Conservation (phyloP, 2,329 filamentous ascomycete species). For the Amauroascus niger region DNA sequence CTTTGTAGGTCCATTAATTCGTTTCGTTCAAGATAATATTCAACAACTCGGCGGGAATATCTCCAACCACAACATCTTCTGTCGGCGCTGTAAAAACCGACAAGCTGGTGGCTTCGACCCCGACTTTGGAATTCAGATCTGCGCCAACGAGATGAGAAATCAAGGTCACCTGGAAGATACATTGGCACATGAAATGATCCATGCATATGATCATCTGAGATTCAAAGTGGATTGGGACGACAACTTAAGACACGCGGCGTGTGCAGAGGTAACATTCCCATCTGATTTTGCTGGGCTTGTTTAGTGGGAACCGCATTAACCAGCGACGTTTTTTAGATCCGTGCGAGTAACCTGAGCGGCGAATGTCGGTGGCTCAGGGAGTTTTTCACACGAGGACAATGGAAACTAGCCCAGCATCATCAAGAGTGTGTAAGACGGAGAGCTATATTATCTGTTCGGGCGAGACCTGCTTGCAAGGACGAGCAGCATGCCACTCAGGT, state of each 20-base stretch:
- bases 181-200: conserved; percentile 93
- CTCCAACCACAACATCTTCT: conserved; percentile 65
- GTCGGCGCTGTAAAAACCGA: conserved; percentile 63
- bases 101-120: conserved; percentile 78
- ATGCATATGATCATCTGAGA: conserved; percentile 85
- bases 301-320: background rate
- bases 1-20: conserved; percentile 65
- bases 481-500: conserved; percentile 76
- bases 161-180: conserved; percentile 83
- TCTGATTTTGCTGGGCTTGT: background rate
- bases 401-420: conserved; percentile 82
- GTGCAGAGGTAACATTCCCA: conserved; percentile 61
- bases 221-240: conserved; percentile 83
- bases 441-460: conserved; percentile 69
- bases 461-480: conserved; percentile 70
- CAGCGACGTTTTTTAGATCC: conserved; percentile 50
- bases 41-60: conserved; percentile 66
- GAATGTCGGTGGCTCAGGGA: conserved; percentile 88
- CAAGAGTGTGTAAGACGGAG: conserved; percentile 81
- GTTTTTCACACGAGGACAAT: conserved; percentile 74
- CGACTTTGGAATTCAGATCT: conserved; percentile 78
- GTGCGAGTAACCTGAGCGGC: conserved; percentile 82
- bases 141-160: conserved; percentile 80
- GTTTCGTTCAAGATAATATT: conserved; percentile 78
- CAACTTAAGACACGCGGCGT: conserved; percentile 79